Evolutionary conservation across 1,139 yeast genomes (phyloP).

Genomic region (Pichia kudriavzevii): DNA sequence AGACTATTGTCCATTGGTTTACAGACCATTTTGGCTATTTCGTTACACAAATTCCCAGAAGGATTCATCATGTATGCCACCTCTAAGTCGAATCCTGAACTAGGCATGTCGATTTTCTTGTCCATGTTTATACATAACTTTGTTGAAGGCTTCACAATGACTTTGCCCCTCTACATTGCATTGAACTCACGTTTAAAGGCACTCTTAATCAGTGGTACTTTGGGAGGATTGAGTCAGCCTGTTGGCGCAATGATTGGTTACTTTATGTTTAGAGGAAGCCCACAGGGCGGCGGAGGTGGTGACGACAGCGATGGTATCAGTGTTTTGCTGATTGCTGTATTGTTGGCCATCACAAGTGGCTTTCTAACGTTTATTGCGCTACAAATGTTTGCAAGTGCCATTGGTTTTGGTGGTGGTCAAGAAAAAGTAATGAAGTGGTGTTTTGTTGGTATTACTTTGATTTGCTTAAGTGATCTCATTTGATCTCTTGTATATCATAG

Average conservation of each 20-base stretch:
- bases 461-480: constrained; percentile 23
- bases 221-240: constrained; percentile 87
- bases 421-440: constrained; percentile 36
- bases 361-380: constrained; percentile 73
- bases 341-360: constrained; percentile 75
- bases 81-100: constrained; percentile 58
- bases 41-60: constrained; percentile 89
- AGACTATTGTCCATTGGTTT: constrained; percentile 76
- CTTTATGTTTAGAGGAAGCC: constrained; percentile 38
- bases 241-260: constrained; percentile 77
- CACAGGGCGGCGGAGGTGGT: constrained; percentile 18
- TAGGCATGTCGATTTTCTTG: constrained; percentile 75
- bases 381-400: constrained; percentile 79
- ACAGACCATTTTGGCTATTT: constrained; percentile 82
- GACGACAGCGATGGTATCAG: constrained; percentile 11
- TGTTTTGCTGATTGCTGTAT: constrained; percentile 45
- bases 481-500: too few species aligned
- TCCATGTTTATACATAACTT: constrained; percentile 85
- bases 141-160: constrained; percentile 94
- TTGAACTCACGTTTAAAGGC: constrained; percentile 58
- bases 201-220: constrained; percentile 49
- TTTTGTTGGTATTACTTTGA: constrained; percentile 23
- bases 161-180: constrained; percentile 79
- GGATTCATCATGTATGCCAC: constrained; percentile 86
- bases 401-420: constrained; percentile 59